phyloP scores from a whole-genome alignment of 805 yeast genomes.

The Tetrapisispora taiwanensis region DNA sequence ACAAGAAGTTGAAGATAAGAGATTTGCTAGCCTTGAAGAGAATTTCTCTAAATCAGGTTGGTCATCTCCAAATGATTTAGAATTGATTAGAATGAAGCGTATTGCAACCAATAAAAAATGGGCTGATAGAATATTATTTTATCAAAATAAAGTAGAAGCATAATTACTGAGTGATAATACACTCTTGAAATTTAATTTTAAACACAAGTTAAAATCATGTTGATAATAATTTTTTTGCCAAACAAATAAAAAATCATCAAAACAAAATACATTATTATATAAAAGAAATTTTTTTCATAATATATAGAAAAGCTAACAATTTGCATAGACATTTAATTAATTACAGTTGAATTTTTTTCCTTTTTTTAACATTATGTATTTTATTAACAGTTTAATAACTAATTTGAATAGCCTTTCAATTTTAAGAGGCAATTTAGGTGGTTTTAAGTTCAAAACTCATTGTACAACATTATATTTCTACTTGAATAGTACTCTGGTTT shows the following conservation, averaged over 20 bases:
- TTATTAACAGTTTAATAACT: too few relatives aligned
- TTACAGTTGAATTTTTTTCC: not conserved
- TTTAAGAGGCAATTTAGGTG: too few relatives aligned
- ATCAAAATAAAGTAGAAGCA: slow-evolving; percentile 5
- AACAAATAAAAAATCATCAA: too few relatives aligned
- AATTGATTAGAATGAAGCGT: slow-evolving; percentile 18
- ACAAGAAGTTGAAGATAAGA: slow-evolving; percentile 22
- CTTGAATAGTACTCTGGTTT: too few relatives aligned
- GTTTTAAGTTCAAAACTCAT: too few relatives aligned
- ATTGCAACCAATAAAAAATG: slow-evolving; percentile 22
- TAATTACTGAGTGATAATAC: not conserved
- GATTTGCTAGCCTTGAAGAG: slow-evolving; percentile 19
- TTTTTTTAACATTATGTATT: not conserved
- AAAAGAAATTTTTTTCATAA: too few relatives aligned
- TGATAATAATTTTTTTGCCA: too few relatives aligned
- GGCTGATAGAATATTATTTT: slow-evolving; percentile 25
- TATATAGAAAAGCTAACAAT: slow-evolving; percentile 1
- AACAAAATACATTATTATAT: not conserved
- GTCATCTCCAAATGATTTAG: slow-evolving; percentile 22
- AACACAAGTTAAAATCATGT: too few relatives aligned
- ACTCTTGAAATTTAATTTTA: too few relatives aligned
- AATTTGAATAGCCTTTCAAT: too few relatives aligned
- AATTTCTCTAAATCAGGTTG: slow-evolving; percentile 21
- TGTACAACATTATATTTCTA: too few relatives aligned
- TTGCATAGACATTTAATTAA: slow-evolving; percentile 1